Conservation (phyloP, 441 rosid genomes). For the Biscutella laevigata region DNA sequence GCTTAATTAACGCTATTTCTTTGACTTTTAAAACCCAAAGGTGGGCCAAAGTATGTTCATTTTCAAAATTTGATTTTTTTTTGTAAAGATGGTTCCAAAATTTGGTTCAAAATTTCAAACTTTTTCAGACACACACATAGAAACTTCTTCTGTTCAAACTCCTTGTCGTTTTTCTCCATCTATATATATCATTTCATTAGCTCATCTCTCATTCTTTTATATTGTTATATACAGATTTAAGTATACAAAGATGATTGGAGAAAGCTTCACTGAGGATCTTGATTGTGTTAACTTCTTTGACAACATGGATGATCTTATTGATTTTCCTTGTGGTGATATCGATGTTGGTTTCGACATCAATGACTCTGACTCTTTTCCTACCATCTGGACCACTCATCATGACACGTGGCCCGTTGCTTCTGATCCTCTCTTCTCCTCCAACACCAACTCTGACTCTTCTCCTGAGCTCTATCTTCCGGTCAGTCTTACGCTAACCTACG, state of each 20-base stretch:
- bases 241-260: constrained; percentile 56
- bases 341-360: constrained; percentile 32
- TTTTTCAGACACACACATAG: not conserved
- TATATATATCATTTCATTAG: not conserved
- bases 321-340: constrained; percentile 66
- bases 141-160: constrained; percentile 16
- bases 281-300: constrained; percentile 95
- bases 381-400: constrained; percentile 52
- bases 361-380: constrained; percentile 41
- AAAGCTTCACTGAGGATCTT: constrained; percentile 64
- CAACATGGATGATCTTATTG: constrained; percentile 82
- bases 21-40: constrained; percentile 18
- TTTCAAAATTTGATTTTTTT: constrained; percentile 16
- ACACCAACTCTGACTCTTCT: constrained; percentile 50
- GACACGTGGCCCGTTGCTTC: constrained; percentile 52
- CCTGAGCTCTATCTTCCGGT: constrained; percentile 30
- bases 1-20: constrained; percentile 18
- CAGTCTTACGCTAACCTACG: not conserved
- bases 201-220: not conserved
- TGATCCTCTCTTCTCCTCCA: constrained; percentile 54
- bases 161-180: constrained; percentile 18
- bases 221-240: too few relatives aligned
- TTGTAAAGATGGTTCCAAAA: constrained; percentile 20
- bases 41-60: constrained; percentile 24
- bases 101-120: constrained; percentile 2